A percentile compares a stretch with the other conserved stretches of the same genome.
phyloP scores from a whole-genome alignment of 2,329 filamentous ascomycete genomes.

The Cyphellophora attinorum region DNA sequence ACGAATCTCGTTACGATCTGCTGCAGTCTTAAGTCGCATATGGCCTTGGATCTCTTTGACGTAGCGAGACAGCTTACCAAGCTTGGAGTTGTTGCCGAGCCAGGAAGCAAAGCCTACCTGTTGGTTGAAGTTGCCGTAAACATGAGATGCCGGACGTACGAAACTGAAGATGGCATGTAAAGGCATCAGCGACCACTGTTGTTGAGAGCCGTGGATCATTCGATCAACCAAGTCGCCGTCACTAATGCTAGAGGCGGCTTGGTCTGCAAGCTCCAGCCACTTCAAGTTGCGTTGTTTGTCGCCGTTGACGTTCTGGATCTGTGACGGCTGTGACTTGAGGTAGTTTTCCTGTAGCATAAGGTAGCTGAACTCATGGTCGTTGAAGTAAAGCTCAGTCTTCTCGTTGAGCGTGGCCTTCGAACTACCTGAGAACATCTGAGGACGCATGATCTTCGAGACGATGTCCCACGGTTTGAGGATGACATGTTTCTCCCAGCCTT shows the following conservation, averaged over 20 bases:
- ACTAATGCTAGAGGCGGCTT: slow-evolving; percentile 90
- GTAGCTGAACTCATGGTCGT: slow-evolving; percentile 95
- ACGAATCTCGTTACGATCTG: slow-evolving; percentile 84
- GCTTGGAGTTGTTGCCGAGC: slow-evolving; percentile 92
- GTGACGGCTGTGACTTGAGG: slow-evolving; percentile 67
- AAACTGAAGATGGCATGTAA: slow-evolving; percentile 93
- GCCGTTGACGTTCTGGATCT: slow-evolving; percentile 50
- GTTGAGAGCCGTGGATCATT: slow-evolving; percentile 97
- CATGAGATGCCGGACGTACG: slow-evolving; percentile 78
- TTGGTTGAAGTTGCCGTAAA: slow-evolving; percentile 66
- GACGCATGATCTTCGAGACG: slow-evolving; percentile 79
- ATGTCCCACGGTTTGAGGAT: slow-evolving; percentile 98
- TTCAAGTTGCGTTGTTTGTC: slow-evolving; percentile 64
- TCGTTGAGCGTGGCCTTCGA: slow-evolving; percentile 88
- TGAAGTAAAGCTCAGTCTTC: slow-evolving; percentile 98
- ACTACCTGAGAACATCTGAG: slow-evolving; percentile 72
- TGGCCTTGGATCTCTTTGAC: slow-evolving; percentile 94
- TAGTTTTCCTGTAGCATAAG: slow-evolving; percentile 99
- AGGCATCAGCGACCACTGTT: slow-evolving; percentile 98
- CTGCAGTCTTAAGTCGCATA: slow-evolving; percentile 84
- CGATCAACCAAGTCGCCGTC: slow-evolving; percentile 92
- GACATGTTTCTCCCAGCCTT: slow-evolving; percentile 96
- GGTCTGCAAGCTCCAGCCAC: slow-evolving; percentile 72
- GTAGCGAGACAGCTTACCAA: slow-evolving; percentile 64
- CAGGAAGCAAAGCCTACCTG: slow-evolving; percentile 74